These are phyloP conservation scores for Fusarium humuli DNA, from an alignment of 2,329 filamentous ascomycete genomes.

Conservation along the genomic window DNA sequence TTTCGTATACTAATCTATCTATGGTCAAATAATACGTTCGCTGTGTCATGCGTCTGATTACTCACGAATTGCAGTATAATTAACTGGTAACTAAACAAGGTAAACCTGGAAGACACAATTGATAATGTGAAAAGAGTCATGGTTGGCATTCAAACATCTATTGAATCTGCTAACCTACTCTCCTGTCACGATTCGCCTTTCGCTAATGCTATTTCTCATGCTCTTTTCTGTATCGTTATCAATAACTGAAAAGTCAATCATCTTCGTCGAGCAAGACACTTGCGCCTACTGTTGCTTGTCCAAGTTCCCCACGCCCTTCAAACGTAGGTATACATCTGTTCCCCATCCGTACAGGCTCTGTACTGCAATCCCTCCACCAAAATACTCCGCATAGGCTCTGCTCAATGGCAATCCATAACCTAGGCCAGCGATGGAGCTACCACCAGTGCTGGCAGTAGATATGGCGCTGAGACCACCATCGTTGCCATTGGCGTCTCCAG, in stretches of 20 bases:
- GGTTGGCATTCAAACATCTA: background rate
- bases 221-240: background rate
- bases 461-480: slow-evolving; percentile 80
- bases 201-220: background rate
- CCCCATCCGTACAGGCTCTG: slow-evolving; percentile 97
- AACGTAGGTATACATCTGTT: slow-evolving; percentile 73
- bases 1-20: slow-evolving; percentile 30
- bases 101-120: background rate
- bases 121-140: no score
- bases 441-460: slow-evolving; percentile 75
- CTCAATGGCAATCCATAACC: slow-evolving; percentile 93
- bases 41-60: background rate
- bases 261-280: background rate
- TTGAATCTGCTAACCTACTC: background rate
- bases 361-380: slow-evolving; percentile 94
- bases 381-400: slow-evolving; percentile 96
- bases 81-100: background rate
- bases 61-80: no score
- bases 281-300: slow-evolving; percentile 44
- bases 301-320: slow-evolving; percentile 72
- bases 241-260: background rate
- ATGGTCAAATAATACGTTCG: background rate
- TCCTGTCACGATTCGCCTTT: background rate
- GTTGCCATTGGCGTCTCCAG: slow-evolving; percentile 55
- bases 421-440: slow-evolving; percentile 88